Evolutionary conservation across 2,329 filamentous ascomycete genomes (phyloP).

Genomic region (Colletotrichum brevisporum): DNA sequence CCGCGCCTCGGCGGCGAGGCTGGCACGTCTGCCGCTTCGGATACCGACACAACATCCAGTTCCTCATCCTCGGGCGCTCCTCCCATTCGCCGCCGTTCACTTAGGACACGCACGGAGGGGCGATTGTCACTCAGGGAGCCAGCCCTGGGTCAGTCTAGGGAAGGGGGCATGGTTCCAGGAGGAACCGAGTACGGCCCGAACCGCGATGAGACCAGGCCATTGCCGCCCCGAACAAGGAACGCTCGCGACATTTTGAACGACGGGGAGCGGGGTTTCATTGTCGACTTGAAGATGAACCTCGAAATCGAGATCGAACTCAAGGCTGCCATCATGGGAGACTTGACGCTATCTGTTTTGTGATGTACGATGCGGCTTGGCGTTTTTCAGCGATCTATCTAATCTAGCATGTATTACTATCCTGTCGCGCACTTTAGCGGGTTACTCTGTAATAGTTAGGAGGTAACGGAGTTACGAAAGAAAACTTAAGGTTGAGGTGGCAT

Average conservation of each 20-base stretch:
- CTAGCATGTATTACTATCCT: constrained; percentile 9
- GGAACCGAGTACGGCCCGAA: constrained; percentile 26
- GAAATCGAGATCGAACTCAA: constrained; percentile 34
- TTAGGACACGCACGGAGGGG: constrained; percentile 20
- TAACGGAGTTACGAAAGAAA: not conserved
- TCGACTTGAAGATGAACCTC: constrained; percentile 32
- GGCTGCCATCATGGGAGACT: constrained; percentile 33
- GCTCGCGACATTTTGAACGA: constrained; percentile 35
- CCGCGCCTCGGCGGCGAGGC: constrained; percentile 25
- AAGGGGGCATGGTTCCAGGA: constrained; percentile 18
- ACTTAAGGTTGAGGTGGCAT: not conserved
- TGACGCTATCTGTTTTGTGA: constrained; percentile 35
- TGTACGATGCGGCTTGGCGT: not conserved
- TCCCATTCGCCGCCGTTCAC: constrained; percentile 28
- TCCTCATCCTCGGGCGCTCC: constrained; percentile 26
- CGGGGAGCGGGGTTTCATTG: constrained; percentile 37
- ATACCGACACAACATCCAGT: constrained; percentile 34
- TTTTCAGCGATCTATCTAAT: not conserved
- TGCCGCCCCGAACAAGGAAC: constrained; percentile 32
- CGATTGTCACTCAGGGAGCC: constrained; percentile 26
- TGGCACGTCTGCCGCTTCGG: constrained; percentile 14
- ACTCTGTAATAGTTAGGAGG: constrained; percentile 8
- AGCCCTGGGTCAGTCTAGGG: constrained; percentile 13
- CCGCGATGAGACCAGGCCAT: constrained; percentile 16
- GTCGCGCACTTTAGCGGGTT: not conserved